Conservation (phyloP, 768 basidiomycete species). For the Butyriboletus loyo region DNA sequence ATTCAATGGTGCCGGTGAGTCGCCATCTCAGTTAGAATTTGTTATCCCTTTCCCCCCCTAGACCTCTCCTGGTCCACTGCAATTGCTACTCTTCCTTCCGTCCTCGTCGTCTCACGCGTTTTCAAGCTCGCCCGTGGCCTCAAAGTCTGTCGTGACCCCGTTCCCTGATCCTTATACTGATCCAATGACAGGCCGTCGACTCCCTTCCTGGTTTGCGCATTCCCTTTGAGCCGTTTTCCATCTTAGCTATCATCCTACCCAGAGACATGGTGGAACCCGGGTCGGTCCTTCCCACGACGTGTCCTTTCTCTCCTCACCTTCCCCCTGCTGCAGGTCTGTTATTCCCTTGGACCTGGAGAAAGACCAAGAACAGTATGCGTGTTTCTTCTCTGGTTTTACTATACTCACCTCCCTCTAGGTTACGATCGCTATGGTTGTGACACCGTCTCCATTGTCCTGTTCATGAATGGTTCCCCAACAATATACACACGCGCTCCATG, state of each 20-base stretch:
- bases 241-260: conserved; percentile 13
- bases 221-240: conserved; percentile 16
- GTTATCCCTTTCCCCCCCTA: neutral
- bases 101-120: conserved; percentile 9
- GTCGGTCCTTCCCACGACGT: conserved; percentile 1
- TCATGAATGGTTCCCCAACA: conserved; percentile 14
- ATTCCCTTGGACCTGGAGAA: conserved; percentile 26
- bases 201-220: conserved; percentile 19
- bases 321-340: conserved; percentile 3
- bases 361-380: conserved; percentile 13
- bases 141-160: conserved; percentile 9
- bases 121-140: conserved; percentile 14
- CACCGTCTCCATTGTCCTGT: conserved; percentile 22
- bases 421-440: conserved; percentile 17
- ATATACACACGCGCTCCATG: conserved; percentile 23
- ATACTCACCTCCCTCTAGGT: conserved; percentile 10
- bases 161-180: neutral
- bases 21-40: neutral
- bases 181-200: conserved; percentile 9
- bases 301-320: neutral
- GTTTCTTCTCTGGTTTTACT: neutral
- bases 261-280: conserved; percentile 21
- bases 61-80: conserved; percentile 6
- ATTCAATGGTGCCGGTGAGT: neutral
- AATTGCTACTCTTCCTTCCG: neutral